These are phyloP conservation scores for Taphrina wiesneri DNA, from an alignment of 1,139 yeast species.

Conservation along the genomic window DNA sequence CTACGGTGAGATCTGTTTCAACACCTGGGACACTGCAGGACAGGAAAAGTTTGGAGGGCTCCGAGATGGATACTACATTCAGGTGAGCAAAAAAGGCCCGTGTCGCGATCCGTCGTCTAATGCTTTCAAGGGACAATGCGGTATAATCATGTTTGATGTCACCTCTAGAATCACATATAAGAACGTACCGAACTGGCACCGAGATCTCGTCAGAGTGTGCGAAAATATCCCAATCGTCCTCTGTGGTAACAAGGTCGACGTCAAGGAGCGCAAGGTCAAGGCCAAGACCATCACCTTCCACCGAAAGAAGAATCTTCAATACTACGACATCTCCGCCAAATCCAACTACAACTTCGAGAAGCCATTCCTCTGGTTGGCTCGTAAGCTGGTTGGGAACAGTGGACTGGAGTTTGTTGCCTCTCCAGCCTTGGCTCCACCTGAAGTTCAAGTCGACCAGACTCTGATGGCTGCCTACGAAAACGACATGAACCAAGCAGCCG, in stretches of 20 bases:
- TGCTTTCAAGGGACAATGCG: conserved; percentile 79
- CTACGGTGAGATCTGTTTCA: conserved; percentile 97
- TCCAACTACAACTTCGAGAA: conserved; percentile 99
- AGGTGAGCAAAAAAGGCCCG: conserved; percentile 42
- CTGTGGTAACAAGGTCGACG: conserved; percentile 99
- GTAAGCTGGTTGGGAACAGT: conserved; percentile 98
- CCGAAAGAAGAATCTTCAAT: conserved; percentile 96
- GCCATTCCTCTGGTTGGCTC: conserved; percentile 99
- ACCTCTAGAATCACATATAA: conserved; percentile 99
- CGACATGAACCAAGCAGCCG: conserved; percentile 99
- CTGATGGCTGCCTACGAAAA: conserved; percentile 98
- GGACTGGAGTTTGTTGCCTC: conserved; percentile 98
- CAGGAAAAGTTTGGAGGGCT: conserved; percentile 99
- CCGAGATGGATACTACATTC: conserved; percentile 98
- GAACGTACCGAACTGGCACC: conserved; percentile 97
- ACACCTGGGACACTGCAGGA: conserved; percentile 99
- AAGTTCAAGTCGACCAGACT: conserved; percentile 93
- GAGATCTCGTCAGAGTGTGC: conserved; percentile 98
- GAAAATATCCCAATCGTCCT: conserved; percentile 98
- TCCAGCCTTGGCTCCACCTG: conserved; percentile 99
- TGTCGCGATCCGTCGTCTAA: background rate
- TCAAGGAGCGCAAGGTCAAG: conserved; percentile 99
- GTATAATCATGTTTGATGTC: conserved; percentile 99
- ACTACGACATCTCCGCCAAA: conserved; percentile 99
- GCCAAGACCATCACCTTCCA: conserved; percentile 99